Base-by-base conservation (phyloP, 805 yeast genomes). In the Pichia cephalocereana region DNA sequence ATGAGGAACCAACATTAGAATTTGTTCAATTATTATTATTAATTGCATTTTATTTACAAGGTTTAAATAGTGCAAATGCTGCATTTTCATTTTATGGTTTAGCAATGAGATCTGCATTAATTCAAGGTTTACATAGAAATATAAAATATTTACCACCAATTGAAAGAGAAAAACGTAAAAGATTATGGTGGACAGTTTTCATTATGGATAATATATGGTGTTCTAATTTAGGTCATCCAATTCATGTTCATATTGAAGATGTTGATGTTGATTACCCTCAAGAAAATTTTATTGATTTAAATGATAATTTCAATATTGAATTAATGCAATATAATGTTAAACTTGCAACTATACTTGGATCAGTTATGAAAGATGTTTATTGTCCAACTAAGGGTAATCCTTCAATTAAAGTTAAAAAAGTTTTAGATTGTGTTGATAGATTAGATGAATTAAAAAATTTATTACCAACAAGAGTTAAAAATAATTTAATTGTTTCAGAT, bases 131-230 rank as follows among this genome's bases (percentile, higher is more conserved):
- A 12, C 69, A 66, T 53, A 52, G 60, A 38, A 58, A 57, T 14
- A 44, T 47, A 37, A 48, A 49, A 10, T 43, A 32, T 3, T 18
- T 40, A 7, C 27, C 46, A 6, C 39, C 56, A 1, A 49, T 54
- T 6, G 64, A 62, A 36, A 54, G 53, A 19, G 70, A 66, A 41
- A 58, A 59, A 46, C 51, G 67, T 19, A 56, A 64, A 48, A 54
- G 69, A 44, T 49, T 66, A 8, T 66, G 69, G 69, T 66, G 70
- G 70, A 63, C 70, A 3, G 59, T 62, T 27, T 64, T 57, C 43
- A 52, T 59, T 10, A 58, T 66, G 62, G 67, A 65, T 40, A 56
- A 58, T 23, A 52, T 61, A 2, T 64, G 67, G 63, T 54, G 62
- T 30, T 61, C 67, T 2, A 63, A 64, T 41, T 43, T 63, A 32